Evolutionary conservation across 805 yeast genomes (phyloP).

Genomic region (Teunomyces funiuensis): DNA sequence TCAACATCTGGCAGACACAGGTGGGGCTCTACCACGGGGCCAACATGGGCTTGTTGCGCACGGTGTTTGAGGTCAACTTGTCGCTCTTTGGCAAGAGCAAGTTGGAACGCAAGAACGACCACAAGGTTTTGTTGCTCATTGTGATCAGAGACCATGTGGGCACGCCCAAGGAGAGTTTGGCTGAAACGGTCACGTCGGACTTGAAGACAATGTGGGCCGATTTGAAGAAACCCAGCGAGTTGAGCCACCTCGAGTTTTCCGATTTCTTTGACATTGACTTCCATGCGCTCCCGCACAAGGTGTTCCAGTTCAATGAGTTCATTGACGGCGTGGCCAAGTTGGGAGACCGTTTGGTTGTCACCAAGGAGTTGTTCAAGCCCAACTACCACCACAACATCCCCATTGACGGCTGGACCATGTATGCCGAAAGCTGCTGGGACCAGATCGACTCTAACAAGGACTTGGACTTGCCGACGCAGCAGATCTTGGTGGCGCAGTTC

Average conservation of each 20-base stretch:
- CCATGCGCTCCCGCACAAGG: slow-evolving; percentile 80
- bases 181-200: slow-evolving; percentile 68
- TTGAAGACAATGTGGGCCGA: slow-evolving; percentile 75
- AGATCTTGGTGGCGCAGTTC: slow-evolving; percentile 88
- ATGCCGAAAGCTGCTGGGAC: slow-evolving; percentile 89
- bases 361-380: slow-evolving; percentile 53
- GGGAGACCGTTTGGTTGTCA: slow-evolving; percentile 59
- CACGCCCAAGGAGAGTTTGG: slow-evolving; percentile 74
- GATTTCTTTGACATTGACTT: slow-evolving; percentile 88
- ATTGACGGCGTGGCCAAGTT: slow-evolving; percentile 55
- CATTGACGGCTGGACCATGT: slow-evolving; percentile 93
- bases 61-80: slow-evolving; percentile 94
- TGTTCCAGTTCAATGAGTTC: slow-evolving; percentile 75
- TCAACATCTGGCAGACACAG: slow-evolving; percentile 96
- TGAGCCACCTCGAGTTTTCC: slow-evolving; percentile 51
- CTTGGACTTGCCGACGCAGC: slow-evolving; percentile 95
- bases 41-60: slow-evolving; percentile 90
- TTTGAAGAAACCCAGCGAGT: slow-evolving; percentile 69
- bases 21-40: slow-evolving; percentile 98
- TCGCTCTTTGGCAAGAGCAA: slow-evolving; percentile 71
- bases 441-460: slow-evolving; percentile 92
- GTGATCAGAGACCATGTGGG: slow-evolving; percentile 94
- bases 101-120: slow-evolving; percentile 47
- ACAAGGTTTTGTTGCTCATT: slow-evolving; percentile 71
- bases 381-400: slow-evolving; percentile 85